These are phyloP conservation scores for Phytophthora kernoviae DNA, from an alignment of 352 stramenopile genomes.

Conservation along the genomic window DNA sequence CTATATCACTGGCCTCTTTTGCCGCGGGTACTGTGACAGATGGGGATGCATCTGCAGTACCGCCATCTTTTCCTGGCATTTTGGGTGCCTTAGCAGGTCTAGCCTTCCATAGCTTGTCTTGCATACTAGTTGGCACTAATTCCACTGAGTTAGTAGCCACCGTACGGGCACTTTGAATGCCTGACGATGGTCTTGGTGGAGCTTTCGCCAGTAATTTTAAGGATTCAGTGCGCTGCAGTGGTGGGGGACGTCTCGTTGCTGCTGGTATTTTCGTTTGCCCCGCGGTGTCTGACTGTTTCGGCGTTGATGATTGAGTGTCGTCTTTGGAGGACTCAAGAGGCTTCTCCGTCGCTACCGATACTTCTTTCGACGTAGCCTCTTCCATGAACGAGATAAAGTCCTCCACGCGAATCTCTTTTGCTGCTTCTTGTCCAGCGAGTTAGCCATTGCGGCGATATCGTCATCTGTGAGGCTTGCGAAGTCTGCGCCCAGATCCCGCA, in stretches of 20 bases:
- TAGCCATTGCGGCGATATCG: slow-evolving; percentile 38
- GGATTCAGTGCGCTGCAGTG: slow-evolving; percentile 17
- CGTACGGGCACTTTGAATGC: slow-evolving; percentile 21
- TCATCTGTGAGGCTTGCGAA: slow-evolving; percentile 42
- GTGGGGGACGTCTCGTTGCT: slow-evolving; percentile 14
- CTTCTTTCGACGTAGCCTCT: background rate
- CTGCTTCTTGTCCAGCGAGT: slow-evolving; percentile 39
- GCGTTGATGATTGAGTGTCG: background rate
- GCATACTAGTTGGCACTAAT: background rate
- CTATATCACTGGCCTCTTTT: background rate
- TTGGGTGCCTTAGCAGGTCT: background rate
- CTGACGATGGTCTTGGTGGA: slow-evolving; percentile 6
- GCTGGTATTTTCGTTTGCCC: background rate
- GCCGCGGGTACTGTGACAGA: background rate
- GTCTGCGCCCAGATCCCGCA: slow-evolving; percentile 47
- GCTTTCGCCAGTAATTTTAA: slow-evolving; percentile 13
- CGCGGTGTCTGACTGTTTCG: background rate
- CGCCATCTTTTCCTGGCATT: slow-evolving; percentile 5
- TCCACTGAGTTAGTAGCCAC: slow-evolving; percentile 3
- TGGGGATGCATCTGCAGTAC: background rate
- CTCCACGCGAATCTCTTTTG: slow-evolving; percentile 38
- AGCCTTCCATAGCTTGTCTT: slow-evolving; percentile 14
- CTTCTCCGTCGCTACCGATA: background rate
- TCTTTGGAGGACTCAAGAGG: background rate
- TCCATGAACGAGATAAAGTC: slow-evolving; percentile 47